These are phyloP conservation scores for Silene coronaria DNA, from an alignment of 179 eudicot species.

Conservation along the genomic window DNA sequence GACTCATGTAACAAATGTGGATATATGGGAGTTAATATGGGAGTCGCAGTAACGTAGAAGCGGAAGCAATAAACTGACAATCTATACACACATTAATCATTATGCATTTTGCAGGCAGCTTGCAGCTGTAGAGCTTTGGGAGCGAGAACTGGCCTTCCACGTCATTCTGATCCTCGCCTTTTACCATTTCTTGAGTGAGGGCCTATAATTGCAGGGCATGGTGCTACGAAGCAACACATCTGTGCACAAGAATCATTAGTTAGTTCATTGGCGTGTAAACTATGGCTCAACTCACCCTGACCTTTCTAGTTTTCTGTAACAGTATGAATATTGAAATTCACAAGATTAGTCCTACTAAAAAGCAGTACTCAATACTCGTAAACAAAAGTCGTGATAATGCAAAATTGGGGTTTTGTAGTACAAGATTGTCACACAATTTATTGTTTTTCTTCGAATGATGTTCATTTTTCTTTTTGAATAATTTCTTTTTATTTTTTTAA, in stretches of 20 bases:
- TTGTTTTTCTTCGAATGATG: too few relatives aligned
- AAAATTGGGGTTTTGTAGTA: too few relatives aligned
- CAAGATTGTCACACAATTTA: too few relatives aligned
- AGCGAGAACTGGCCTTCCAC: constrained; percentile 83
- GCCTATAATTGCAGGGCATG: not conserved
- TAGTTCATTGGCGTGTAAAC: not conserved
- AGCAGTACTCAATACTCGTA: too few relatives aligned
- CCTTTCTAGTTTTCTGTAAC: not conserved
- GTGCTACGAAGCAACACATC: not conserved
- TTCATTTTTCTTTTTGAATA: too few relatives aligned
- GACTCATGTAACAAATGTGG: not conserved
- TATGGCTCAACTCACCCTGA: not conserved
- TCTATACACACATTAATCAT: not conserved
- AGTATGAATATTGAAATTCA: too few relatives aligned
- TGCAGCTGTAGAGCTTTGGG: constrained; percentile 81
- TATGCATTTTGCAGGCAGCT: constrained; percentile 57
- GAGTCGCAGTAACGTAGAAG: not conserved
- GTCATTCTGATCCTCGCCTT: constrained; percentile 53
- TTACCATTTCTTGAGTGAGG: constrained; percentile 37
- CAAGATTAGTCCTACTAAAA: too few relatives aligned
- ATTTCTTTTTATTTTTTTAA: too few relatives aligned
- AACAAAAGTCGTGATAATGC: too few relatives aligned
- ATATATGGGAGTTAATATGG: not conserved
- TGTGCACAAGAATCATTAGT: too few relatives aligned
- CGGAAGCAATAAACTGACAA: not conserved